Evolutionary conservation across 2,329 filamentous ascomycete species (phyloP).

Genomic region (Arachnopeziza araneosa): DNA sequence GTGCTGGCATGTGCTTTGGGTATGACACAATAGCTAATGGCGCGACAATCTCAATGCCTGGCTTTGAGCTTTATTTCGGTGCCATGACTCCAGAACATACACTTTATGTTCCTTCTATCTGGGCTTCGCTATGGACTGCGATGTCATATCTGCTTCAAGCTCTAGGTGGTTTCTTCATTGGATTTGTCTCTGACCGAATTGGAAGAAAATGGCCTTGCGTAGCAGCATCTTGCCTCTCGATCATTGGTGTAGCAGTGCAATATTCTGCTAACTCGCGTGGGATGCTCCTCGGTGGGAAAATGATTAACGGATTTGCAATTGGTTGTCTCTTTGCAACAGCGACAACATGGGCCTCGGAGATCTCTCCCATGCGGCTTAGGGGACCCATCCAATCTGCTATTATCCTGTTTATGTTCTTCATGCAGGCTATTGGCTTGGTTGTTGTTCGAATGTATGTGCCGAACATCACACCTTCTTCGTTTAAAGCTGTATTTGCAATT

Average conservation of each 20-base stretch:
- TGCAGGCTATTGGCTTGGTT: conserved; percentile 15
- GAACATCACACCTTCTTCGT: conserved; percentile 10
- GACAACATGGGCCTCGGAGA: conserved; percentile 15
- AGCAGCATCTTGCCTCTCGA: conserved; percentile 7
- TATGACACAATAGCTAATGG: conserved; percentile 17
- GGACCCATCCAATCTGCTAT: conserved; percentile 18
- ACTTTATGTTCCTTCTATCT: conserved; percentile 18
- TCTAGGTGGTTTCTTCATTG: conserved; percentile 13
- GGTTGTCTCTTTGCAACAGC: conserved; percentile 13
- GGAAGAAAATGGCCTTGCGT: conserved; percentile 15
- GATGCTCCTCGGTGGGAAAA: conserved; percentile 14
- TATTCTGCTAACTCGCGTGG: conserved; percentile 11
- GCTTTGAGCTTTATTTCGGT: conserved; percentile 15
- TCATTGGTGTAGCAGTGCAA: conserved; percentile 14
- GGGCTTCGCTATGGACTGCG: conserved; percentile 16
- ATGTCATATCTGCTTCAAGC: conserved; percentile 17
- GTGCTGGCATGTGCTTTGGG: conserved; percentile 11
- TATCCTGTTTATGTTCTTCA: conserved; percentile 15
- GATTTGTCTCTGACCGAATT: conserved; percentile 13
- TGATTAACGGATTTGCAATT: conserved; percentile 18
- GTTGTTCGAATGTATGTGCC: conserved; percentile 16
- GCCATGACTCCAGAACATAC: conserved; percentile 16
- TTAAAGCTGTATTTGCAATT: conserved; percentile 17
- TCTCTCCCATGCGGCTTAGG: conserved; percentile 12
- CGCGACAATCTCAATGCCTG: conserved; percentile 17